phyloP scores from a whole-genome alignment of 495 filamentous ascomycete species.

The Mycothermus thermophilus region DNA sequence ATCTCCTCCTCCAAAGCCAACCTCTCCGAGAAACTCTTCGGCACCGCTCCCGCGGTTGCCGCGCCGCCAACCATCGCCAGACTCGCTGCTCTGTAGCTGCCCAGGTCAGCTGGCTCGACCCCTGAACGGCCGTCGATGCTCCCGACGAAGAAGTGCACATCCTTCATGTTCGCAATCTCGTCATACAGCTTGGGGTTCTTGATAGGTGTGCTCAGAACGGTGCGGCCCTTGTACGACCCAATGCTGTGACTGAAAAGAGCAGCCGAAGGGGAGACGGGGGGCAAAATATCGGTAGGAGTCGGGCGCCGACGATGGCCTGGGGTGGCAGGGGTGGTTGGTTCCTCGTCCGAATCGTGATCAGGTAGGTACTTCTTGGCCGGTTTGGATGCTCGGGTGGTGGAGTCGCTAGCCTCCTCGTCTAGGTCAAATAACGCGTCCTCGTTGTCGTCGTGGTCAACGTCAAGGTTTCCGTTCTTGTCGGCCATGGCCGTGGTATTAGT shows the following conservation, averaged over 20 bases:
- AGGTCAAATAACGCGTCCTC: slow-evolving; percentile 17
- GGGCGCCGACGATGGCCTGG: neutral
- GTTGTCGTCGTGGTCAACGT: slow-evolving; percentile 4
- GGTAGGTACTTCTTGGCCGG: slow-evolving; percentile 14
- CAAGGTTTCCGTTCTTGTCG: slow-evolving; percentile 1
- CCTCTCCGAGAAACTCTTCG: slow-evolving; percentile 31
- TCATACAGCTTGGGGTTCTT: slow-evolving; percentile 29
- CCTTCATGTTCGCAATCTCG: slow-evolving; percentile 31
- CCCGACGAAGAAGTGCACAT: slow-evolving; percentile 32
- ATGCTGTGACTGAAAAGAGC: slow-evolving; percentile 17
- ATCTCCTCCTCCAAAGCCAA: slow-evolving; percentile 30
- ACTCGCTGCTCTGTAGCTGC: slow-evolving; percentile 25
- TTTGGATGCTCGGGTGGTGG: neutral
- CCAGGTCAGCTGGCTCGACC: slow-evolving; percentile 23
- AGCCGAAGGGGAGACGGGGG: slow-evolving; percentile 13
- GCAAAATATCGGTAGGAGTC: neutral
- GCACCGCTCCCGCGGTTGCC: slow-evolving; percentile 17
- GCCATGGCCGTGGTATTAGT: slow-evolving; percentile 1
- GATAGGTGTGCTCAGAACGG: slow-evolving; percentile 19
- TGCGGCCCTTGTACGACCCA: slow-evolving; percentile 32
- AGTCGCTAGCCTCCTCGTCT: slow-evolving; percentile 11
- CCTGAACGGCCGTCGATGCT: slow-evolving; percentile 30
- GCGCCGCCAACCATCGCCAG: slow-evolving; percentile 14
- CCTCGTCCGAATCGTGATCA: slow-evolving; percentile 12
- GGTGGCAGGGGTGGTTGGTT: slow-evolving; percentile 1